Percentiles rank a stretch among this genome's conserved stretches.
These are phyloP conservation scores for Cytospora schulzeri DNA, from an alignment of 2,329 filamentous ascomycete species.

Conservation along the genomic window DNA sequence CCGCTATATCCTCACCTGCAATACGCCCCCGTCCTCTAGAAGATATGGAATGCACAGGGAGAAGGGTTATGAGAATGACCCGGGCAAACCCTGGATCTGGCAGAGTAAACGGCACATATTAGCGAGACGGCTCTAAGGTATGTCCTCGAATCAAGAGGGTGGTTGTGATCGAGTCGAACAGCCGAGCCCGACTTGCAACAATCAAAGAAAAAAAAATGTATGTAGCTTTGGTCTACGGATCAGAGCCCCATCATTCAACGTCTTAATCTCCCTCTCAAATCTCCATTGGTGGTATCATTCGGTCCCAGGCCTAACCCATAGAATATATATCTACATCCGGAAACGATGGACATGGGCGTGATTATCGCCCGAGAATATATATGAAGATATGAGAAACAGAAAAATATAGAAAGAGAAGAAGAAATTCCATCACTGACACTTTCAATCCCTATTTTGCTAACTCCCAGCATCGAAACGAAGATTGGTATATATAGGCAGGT, in stretches of 20 bases:
- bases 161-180: no score
- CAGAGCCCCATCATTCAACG: background rate
- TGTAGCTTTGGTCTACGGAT: background rate
- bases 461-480: background rate
- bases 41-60: no score
- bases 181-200: no score
- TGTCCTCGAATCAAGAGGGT: no score
- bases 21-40: no score
- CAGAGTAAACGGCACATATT: background rate
- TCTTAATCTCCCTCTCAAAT: background rate
- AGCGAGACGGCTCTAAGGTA: no score
- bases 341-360: slow-evolving; percentile 9
- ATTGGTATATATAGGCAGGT: slow-evolving; percentile 3
- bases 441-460: background rate
- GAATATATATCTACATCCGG: slow-evolving; percentile 1
- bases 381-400: background rate
- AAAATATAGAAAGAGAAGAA: background rate
- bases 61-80: no score
- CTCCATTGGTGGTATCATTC: slow-evolving; percentile 16
- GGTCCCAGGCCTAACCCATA: background rate
- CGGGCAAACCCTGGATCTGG: background rate
- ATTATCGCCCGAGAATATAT: background rate
- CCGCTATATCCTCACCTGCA: background rate
- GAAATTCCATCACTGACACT: background rate
- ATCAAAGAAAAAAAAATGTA: no score